A percentile compares a stretch with the other conserved stretches of the same genome.
Conservation (phyloP, 2,329 filamentous ascomycete genomes). For the Amesomyces nigricolor region DNA sequence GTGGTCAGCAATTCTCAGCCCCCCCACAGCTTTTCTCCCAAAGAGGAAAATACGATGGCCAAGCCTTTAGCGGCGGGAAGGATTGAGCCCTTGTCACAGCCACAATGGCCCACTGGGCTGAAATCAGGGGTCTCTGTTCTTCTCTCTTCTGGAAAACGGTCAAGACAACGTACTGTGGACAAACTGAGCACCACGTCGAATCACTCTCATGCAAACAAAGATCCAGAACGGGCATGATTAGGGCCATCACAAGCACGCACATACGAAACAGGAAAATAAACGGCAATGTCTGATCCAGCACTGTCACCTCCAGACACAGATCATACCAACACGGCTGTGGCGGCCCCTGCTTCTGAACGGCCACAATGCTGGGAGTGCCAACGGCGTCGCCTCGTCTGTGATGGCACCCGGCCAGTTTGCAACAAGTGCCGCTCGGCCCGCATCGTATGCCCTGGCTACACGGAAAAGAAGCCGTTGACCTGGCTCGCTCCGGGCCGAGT, state of each 20-base stretch:
- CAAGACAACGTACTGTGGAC: too few relatives aligned
- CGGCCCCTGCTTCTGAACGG: not conserved
- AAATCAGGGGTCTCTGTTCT: not conserved
- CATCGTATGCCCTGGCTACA: constrained; percentile 23
- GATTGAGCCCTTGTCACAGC: not conserved
- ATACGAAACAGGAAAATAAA: constrained; percentile 8
- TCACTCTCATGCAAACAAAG: not conserved
- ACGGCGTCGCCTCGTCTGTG: constrained; percentile 21
- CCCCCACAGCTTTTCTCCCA: not conserved
- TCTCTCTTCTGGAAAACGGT: too few relatives aligned
- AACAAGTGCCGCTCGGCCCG: constrained; percentile 17
- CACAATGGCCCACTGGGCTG: not conserved
- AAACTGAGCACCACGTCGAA: not conserved
- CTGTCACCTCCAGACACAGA: not conserved
- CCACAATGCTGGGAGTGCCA: constrained; percentile 23
- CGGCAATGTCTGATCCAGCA: constrained; percentile 1
- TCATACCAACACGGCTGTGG: not conserved
- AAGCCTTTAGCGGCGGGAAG: not conserved
- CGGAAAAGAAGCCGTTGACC: constrained; percentile 23
- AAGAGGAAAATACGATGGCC: constrained; percentile 6
- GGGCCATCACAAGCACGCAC: not conserved
- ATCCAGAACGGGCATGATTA: not conserved
- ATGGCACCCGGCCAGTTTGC: constrained; percentile 20
- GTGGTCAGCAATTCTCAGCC: not conserved
- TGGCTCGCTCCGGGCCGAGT: constrained; percentile 23